These are phyloP conservation scores for Blastobotrys arbuscula DNA, from an alignment of 1,139 yeast species.

Conservation along the genomic window DNA sequence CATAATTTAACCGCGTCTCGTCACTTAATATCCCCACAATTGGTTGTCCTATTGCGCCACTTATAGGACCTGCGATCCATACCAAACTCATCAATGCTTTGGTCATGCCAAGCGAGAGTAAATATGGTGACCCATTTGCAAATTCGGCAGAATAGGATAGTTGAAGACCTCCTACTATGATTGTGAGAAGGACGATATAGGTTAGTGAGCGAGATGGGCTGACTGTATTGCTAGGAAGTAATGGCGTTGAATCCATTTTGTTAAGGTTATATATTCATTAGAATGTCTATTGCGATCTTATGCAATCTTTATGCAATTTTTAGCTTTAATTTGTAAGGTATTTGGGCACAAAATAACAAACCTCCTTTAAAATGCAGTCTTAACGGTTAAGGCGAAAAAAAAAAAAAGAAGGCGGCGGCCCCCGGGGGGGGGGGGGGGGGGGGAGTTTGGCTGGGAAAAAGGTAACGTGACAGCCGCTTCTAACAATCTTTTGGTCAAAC, in stretches of 20 bases:
- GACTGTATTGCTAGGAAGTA: not conserved
- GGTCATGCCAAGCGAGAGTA: constrained; percentile 49
- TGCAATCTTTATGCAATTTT: too few relatives aligned
- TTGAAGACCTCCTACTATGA: constrained; percentile 47
- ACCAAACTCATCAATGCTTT: constrained; percentile 48
- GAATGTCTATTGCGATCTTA: too few relatives aligned
- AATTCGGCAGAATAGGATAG: constrained; percentile 52
- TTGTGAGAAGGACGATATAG: constrained; percentile 43
- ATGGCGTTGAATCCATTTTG: constrained; percentile 4
- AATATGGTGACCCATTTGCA: constrained; percentile 47
- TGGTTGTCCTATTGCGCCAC: constrained; percentile 60
- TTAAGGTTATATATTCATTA: too few relatives aligned
- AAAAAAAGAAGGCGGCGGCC: too few relatives aligned
- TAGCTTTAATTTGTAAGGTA: too few relatives aligned
- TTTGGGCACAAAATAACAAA: too few relatives aligned
- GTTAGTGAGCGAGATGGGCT: constrained; percentile 38
- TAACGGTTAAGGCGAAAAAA: too few relatives aligned
- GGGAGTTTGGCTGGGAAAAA: too few relatives aligned
- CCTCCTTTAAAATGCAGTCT: too few relatives aligned
- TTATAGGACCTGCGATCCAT: constrained; percentile 61
- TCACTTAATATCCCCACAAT: constrained; percentile 53
- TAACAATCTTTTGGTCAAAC: too few relatives aligned
- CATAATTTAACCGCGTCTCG: constrained; percentile 40
- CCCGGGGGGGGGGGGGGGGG: too few relatives aligned
- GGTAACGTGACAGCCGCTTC: too few relatives aligned